Conservation (phyloP, 768 basidiomycete genomes). For the Boletus rufocinnamomeus region DNA sequence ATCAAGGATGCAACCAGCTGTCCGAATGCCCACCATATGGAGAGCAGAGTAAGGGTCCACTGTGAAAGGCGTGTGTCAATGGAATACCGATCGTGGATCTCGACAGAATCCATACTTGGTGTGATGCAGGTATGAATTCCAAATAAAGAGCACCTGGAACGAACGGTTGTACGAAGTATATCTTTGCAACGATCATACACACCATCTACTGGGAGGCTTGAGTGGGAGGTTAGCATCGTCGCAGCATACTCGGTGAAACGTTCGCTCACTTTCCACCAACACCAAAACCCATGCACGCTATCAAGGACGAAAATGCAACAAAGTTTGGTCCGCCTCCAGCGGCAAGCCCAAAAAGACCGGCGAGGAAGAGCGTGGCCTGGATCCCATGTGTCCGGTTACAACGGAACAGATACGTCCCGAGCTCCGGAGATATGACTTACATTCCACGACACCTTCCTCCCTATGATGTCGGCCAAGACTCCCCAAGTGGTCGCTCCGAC, state of each 20-base stretch:
- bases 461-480: constrained; percentile 49
- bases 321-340: constrained; percentile 50
- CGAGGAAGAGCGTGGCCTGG: constrained; percentile 38
- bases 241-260: constrained; percentile 11
- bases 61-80: constrained; percentile 19
- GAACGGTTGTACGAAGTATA: background rate
- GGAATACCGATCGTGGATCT: background rate
- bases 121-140: constrained; percentile 45
- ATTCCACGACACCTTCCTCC: constrained; percentile 49
- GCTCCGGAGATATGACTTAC: constrained; percentile 4
- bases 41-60: constrained; percentile 57
- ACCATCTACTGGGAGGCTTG: constrained; percentile 51
- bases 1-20: constrained; percentile 52
- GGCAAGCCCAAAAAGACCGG: constrained; percentile 52
- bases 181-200: constrained; percentile 6
- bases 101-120: constrained; percentile 32
- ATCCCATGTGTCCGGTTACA: background rate
- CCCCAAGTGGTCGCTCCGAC: constrained; percentile 53
- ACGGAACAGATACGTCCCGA: background rate
- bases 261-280: constrained; percentile 51
- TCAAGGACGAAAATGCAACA: constrained; percentile 45
- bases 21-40: constrained; percentile 55
- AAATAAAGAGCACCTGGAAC: constrained; percentile 45
- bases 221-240: constrained; percentile 18
- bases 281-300: constrained; percentile 51